phyloP scores from a whole-genome alignment of 495 filamentous ascomycete species.

The Amniculicola lignicola region DNA sequence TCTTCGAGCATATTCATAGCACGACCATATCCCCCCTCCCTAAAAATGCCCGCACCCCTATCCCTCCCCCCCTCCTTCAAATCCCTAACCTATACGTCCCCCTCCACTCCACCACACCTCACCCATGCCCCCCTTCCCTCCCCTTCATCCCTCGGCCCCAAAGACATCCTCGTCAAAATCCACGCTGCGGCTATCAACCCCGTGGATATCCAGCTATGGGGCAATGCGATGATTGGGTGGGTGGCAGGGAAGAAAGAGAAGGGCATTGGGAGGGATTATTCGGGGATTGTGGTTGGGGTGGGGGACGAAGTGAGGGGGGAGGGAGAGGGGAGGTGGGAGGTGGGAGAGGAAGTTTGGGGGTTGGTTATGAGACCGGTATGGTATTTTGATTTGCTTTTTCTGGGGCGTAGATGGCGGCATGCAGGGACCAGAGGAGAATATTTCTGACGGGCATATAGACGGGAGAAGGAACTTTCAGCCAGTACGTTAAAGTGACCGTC shows the following conservation, averaged over 20 bases:
- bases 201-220: slow-evolving; percentile 39
- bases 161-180: slow-evolving; percentile 32
- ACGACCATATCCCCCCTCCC: too few relatives aligned
- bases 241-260: slow-evolving; percentile 29
- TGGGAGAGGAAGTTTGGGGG: slow-evolving; percentile 35
- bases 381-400: too few relatives aligned
- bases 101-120: slow-evolving; percentile 7
- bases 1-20: too few relatives aligned
- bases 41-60: too few relatives aligned
- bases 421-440: too few relatives aligned
- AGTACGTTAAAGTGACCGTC: slow-evolving; percentile 17
- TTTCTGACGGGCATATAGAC: too few relatives aligned
- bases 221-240: slow-evolving; percentile 22
- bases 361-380: slow-evolving; percentile 19
- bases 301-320: slow-evolving; percentile 13
- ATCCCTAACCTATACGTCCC: slow-evolving; percentile 20
- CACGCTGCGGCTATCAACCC: slow-evolving; percentile 39
- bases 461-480: slow-evolving; percentile 29
- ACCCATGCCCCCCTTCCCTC: slow-evolving; percentile 4
- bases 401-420: too few relatives aligned
- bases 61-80: slow-evolving; percentile 4
- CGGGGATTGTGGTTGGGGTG: slow-evolving; percentile 32
- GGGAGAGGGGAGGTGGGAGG: slow-evolving; percentile 23
- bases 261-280: slow-evolving; percentile 35
- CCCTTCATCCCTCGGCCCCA: too few relatives aligned